These are phyloP conservation scores for Tuber indicum DNA, from an alignment of 495 filamentous ascomycete genomes.

Conservation along the genomic window DNA sequence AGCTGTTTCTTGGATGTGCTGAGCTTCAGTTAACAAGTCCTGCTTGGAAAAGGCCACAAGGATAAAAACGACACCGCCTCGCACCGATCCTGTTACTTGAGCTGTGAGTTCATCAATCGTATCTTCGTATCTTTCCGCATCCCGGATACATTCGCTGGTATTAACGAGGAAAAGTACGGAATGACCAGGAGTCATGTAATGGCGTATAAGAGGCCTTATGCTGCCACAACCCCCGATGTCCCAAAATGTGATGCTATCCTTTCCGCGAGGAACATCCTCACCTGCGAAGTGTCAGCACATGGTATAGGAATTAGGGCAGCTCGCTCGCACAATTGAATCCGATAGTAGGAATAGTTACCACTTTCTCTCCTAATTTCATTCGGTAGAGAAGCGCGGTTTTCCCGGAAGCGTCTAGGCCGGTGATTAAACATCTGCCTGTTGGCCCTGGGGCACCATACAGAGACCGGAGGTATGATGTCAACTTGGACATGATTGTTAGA, in stretches of 20 bases:
- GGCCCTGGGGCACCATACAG: constrained; percentile 14
- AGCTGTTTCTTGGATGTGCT: not conserved
- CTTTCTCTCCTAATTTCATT: constrained; percentile 9
- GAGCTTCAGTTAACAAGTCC: constrained; percentile 12
- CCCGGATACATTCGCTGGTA: constrained; percentile 11
- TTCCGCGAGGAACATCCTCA: constrained; percentile 13
- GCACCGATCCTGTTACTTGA: not conserved
- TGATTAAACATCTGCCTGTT: constrained; percentile 9
- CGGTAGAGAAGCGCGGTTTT: constrained; percentile 30
- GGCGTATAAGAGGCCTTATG: constrained; percentile 22
- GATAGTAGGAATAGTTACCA: constrained; percentile 29
- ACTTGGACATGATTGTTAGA: constrained; percentile 14
- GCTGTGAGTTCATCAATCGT: constrained; percentile 22
- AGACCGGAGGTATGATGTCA: constrained; percentile 17
- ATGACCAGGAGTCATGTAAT: constrained; percentile 22
- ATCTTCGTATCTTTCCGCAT: not conserved
- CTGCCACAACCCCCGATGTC: constrained; percentile 31
- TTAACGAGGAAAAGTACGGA: constrained; percentile 21
- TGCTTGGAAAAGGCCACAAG: constrained; percentile 25
- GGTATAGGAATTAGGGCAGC: not conserved
- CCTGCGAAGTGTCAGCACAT: not conserved
- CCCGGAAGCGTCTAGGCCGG: constrained; percentile 10
- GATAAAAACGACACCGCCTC: constrained; percentile 6
- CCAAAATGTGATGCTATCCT: constrained; percentile 19
- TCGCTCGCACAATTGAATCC: constrained; percentile 23